phyloP scores from a whole-genome alignment of 108 stramenopile species.

The Skeletonema potamos region DNA sequence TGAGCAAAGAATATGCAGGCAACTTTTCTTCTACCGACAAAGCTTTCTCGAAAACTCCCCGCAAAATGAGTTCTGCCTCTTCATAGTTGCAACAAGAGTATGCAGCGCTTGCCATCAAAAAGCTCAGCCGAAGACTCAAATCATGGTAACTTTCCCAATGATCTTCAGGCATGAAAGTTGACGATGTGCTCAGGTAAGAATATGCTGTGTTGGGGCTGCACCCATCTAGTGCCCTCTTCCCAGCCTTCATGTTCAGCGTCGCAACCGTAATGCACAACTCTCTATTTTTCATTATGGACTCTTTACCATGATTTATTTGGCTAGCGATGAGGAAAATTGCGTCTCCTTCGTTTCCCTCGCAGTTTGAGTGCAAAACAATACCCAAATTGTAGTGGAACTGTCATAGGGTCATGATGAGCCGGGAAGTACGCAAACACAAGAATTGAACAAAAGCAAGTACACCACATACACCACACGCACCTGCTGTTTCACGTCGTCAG shows the following conservation, averaged over 20 bases:
- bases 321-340: neutral
- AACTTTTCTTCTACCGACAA: neutral
- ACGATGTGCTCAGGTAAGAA: neutral
- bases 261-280: slow-evolving; percentile 1
- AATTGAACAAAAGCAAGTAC: too few relatives aligned
- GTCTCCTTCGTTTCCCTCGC: neutral
- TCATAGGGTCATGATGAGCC: neutral
- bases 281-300: neutral
- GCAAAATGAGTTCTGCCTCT: neutral
- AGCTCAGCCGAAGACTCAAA: neutral
- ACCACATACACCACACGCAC: neutral
- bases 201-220: neutral
- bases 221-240: slow-evolving; percentile 6
- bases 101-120: neutral
- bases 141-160: neutral
- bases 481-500: slow-evolving; percentile 17
- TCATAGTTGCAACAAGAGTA: neutral
- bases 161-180: neutral
- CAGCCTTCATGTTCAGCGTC: slow-evolving; percentile 18
- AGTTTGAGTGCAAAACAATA: neutral
- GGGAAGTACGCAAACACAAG: too few relatives aligned
- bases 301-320: slow-evolving; percentile 1
- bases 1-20: neutral
- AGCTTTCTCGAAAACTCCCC: neutral
- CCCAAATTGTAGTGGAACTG: slow-evolving; percentile 3